phyloP scores from a whole-genome alignment of 805 yeast genomes.

The Candida fluviatilis region DNA sequence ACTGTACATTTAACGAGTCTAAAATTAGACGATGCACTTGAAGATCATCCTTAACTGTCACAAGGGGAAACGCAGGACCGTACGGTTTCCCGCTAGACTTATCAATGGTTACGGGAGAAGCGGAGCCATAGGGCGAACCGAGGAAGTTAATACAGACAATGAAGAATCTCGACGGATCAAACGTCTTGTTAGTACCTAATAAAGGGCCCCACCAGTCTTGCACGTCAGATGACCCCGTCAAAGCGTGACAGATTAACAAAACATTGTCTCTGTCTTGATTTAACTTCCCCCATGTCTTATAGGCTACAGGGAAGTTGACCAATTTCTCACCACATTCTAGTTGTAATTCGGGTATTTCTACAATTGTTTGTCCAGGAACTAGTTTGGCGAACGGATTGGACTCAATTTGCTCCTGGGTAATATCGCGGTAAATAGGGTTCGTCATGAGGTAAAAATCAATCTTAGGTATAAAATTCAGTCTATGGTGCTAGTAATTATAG shows the following conservation, averaged over 20 bases:
- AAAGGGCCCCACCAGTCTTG: slow-evolving; percentile 99
- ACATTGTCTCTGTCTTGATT: slow-evolving; percentile 69
- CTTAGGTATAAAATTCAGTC: neutral
- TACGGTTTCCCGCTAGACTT: slow-evolving; percentile 70
- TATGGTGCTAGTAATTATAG: neutral
- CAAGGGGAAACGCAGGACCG: slow-evolving; percentile 94
- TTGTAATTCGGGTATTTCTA: slow-evolving; percentile 66
- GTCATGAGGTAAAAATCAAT: neutral
- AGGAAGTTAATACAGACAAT: slow-evolving; percentile 87
- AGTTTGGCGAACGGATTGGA: slow-evolving; percentile 67
- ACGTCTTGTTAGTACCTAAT: slow-evolving; percentile 78
- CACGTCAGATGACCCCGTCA: slow-evolving; percentile 94
- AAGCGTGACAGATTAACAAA: slow-evolving; percentile 90
- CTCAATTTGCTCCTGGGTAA: slow-evolving; percentile 41
- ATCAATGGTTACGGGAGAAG: slow-evolving; percentile 83
- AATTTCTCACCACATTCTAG: slow-evolving; percentile 82
- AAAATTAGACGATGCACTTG: slow-evolving; percentile 70
- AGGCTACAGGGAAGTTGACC: slow-evolving; percentile 81
- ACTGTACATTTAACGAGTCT: slow-evolving; percentile 74
- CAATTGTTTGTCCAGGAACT: slow-evolving; percentile 74
- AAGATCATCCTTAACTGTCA: slow-evolving; percentile 92
- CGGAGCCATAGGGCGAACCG: slow-evolving; percentile 95
- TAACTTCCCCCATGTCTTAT: slow-evolving; percentile 91
- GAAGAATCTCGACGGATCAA: slow-evolving; percentile 85
- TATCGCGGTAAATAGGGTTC: slow-evolving; percentile 28